Percentiles rank a stretch among this genome's conserved stretches.
phyloP scores from a whole-genome alignment of 2,329 filamentous ascomycete species.

The Xylaria sp. region DNA sequence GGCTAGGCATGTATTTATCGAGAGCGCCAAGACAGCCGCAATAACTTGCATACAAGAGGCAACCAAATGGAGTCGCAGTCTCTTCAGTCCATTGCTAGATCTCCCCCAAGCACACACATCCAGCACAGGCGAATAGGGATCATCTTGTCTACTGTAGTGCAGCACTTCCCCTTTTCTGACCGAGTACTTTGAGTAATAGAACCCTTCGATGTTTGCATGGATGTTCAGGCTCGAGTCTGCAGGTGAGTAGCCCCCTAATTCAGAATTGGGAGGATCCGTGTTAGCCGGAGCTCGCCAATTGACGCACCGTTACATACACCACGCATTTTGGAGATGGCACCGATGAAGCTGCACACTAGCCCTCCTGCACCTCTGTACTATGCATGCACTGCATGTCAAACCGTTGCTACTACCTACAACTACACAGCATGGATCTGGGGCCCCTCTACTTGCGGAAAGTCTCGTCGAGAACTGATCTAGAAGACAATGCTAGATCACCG shows the following conservation, averaged over 20 bases:
- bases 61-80: too few relatives aligned
- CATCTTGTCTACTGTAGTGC: constrained; percentile 18
- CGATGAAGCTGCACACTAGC: constrained; percentile 28
- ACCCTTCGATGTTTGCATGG: constrained; percentile 16
- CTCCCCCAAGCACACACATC: constrained; percentile 17
- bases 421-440: constrained; percentile 16
- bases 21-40: too few relatives aligned
- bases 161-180: constrained; percentile 16
- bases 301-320: constrained; percentile 23
- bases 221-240: constrained; percentile 16
- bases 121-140: constrained; percentile 19
- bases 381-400: constrained; percentile 35
- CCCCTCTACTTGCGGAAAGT: constrained; percentile 8
- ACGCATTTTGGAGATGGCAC: constrained; percentile 27
- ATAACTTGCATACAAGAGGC: too few relatives aligned
- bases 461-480: neutral
- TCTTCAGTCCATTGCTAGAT: constrained; percentile 20
- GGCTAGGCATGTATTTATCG: too few relatives aligned
- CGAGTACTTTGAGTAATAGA: too few relatives aligned
- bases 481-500: neutral
- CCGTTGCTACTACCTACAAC: constrained; percentile 25
- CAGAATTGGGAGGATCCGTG: constrained; percentile 16
- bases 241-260: constrained; percentile 13
- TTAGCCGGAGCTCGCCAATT: constrained; percentile 27
- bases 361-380: constrained; percentile 34